Conservation (phyloP, 345 rosid species). For the Acer yangbiense region DNA sequence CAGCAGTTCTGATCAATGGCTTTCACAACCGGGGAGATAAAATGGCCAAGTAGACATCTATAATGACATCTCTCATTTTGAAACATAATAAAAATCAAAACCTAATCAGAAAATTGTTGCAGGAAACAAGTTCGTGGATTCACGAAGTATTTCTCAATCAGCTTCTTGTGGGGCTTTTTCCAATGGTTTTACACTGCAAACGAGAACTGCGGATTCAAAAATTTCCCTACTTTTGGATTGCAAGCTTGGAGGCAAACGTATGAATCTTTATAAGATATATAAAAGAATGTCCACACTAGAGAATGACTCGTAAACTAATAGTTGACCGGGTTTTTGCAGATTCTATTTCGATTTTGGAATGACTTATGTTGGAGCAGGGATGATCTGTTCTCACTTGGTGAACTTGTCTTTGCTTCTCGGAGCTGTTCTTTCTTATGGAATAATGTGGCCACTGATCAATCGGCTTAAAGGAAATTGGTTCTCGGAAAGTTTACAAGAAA, state of each 20-base stretch:
- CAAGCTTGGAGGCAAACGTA: constrained; percentile 90
- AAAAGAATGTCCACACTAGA: no score
- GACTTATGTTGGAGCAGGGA: constrained; percentile 91
- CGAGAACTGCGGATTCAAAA: constrained; percentile 71
- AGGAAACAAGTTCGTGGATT: constrained; percentile 82
- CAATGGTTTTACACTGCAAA: constrained; percentile 82
- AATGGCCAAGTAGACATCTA: constrained; percentile 56
- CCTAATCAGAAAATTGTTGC: constrained; percentile 19
- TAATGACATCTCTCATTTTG: background rate
- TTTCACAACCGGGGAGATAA: constrained; percentile 83
- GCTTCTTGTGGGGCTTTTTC: constrained; percentile 92
- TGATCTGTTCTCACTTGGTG: constrained; percentile 91
- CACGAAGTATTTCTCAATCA: constrained; percentile 69
- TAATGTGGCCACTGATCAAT: constrained; percentile 90
- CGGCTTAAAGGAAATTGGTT: constrained; percentile 81
- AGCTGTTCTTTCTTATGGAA: constrained; percentile 75
- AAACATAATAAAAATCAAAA: background rate
- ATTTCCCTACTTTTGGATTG: constrained; percentile 87
- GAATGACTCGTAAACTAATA: background rate
- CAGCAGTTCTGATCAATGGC: constrained; percentile 96
- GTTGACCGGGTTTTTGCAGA: constrained; percentile 33
- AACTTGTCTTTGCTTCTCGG: constrained; percentile 85
- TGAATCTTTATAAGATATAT: background rate
- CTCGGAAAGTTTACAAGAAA: constrained; percentile 55
- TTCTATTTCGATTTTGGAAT: constrained; percentile 86